Conservation (phyloP, 1,284 basidiomycete genomes). For the Lentinula novae-zelandiae region DNA sequence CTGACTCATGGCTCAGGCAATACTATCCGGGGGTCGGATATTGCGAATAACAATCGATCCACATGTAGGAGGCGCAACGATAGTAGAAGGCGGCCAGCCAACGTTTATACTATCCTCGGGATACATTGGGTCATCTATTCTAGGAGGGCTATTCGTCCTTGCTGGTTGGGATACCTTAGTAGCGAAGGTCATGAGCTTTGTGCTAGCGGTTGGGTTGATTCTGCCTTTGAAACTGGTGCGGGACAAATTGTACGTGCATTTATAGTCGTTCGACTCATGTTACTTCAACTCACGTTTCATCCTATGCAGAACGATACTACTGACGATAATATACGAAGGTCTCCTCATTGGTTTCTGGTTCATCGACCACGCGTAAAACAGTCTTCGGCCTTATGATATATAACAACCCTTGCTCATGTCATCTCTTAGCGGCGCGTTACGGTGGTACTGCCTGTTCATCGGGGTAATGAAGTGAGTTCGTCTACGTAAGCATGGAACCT, state of each 20-base stretch:
- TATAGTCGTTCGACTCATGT: not conserved
- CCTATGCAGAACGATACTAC: conserved; percentile 63
- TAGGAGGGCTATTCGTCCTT: conserved; percentile 75
- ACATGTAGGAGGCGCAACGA: conserved; percentile 73
- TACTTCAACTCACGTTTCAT: conserved; percentile 1
- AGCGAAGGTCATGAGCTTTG: conserved; percentile 79
- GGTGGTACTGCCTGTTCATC: conserved; percentile 81
- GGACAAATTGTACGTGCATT: conserved; percentile 66
- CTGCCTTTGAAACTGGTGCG: conserved; percentile 74
- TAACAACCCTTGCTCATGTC: conserved; percentile 3
- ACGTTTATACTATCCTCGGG: conserved; percentile 68
- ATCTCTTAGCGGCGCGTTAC: conserved; percentile 48
- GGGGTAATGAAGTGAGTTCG: conserved; percentile 76
- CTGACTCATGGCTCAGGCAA: conserved; percentile 45
- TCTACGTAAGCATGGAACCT: conserved; percentile 5
- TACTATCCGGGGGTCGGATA: conserved; percentile 74
- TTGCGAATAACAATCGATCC: conserved; percentile 78
- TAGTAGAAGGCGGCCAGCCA: conserved; percentile 71
- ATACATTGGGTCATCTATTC: conserved; percentile 73
- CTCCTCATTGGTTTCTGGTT: conserved; percentile 83
- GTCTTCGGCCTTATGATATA: conserved; percentile 2
- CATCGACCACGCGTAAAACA: conserved; percentile 70
- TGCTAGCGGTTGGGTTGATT: conserved; percentile 71
- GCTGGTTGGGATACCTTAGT: conserved; percentile 78
- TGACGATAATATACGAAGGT: conserved; percentile 71